A percentile compares a stretch with the other conserved stretches of the same genome.
These are phyloP conservation scores for Trametes meyenii DNA, from an alignment of 768 basidiomycete species.

Conservation along the genomic window DNA sequence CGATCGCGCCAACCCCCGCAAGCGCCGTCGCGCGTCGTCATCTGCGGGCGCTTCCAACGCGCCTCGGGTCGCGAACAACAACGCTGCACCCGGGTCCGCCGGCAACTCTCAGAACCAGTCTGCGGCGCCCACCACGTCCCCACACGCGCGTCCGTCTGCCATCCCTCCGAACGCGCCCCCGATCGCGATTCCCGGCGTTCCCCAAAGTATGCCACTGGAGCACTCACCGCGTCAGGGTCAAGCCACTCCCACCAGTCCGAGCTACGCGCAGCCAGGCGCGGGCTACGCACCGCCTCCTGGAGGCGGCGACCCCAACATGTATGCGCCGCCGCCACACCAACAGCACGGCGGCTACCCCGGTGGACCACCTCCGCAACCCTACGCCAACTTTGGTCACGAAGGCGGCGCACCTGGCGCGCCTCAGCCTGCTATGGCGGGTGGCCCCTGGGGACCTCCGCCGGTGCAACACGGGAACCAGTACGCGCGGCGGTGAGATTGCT, in stretches of 20 bases:
- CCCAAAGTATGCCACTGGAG: slow-evolving; percentile 26
- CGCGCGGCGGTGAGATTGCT: slow-evolving; percentile 22
- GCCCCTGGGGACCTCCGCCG: slow-evolving; percentile 29
- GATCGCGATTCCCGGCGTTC: slow-evolving; percentile 22
- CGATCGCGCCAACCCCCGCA: slow-evolving; percentile 22
- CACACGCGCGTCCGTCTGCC: slow-evolving; percentile 27
- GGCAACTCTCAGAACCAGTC: slow-evolving; percentile 10
- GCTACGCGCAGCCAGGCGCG: slow-evolving; percentile 22
- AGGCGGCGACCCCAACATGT: slow-evolving; percentile 25
- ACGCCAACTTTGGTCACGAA: slow-evolving; percentile 17
- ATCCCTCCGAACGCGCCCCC: slow-evolving; percentile 26
- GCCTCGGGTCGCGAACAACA: slow-evolving; percentile 19
- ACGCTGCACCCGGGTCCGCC: slow-evolving; percentile 7
- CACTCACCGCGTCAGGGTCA: slow-evolving; percentile 26
- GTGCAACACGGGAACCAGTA: slow-evolving; percentile 35
- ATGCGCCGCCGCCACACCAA: slow-evolving; percentile 19
- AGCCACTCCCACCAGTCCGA: slow-evolving; percentile 25
- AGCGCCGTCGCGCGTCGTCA: slow-evolving; percentile 29
- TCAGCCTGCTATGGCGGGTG: slow-evolving; percentile 16
- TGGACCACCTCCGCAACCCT: slow-evolving; percentile 15
- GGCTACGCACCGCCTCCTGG: slow-evolving; percentile 15
- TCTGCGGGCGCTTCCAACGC: slow-evolving; percentile 20
- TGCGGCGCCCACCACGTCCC: slow-evolving; percentile 26
- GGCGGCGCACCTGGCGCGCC: slow-evolving; percentile 21
- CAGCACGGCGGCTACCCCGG: slow-evolving; percentile 17